Base-by-base conservation (phyloP, 495 filamentous ascomycete species). In the Neurospora sp. region DNA sequence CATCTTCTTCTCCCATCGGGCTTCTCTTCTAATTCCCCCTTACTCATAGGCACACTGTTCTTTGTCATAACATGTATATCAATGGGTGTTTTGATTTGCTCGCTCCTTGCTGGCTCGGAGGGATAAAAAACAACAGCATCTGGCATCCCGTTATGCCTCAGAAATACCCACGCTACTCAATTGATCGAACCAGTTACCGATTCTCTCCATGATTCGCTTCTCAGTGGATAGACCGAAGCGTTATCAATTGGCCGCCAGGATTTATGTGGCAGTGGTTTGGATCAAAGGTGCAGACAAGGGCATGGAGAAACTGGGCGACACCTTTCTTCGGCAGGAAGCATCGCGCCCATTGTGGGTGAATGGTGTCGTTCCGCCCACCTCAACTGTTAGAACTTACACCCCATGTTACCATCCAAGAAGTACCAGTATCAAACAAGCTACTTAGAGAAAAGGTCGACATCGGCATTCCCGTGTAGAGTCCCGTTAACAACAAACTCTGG, bases 31-130 rank as follows among this genome's bases (percentile, higher is more conserved):
- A 70, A 27, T 44, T 38, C 68, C 53, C 72, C 53, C 53, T 39
- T 39, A 59, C 59, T 71, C 59, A 22, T 16, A 69, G 69, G 72
- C 74, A 75, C 74, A 75, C 69, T 75, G 74, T 75, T 65, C 53
- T 65, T 74, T 71, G 40, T 73, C 70, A 71, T 75, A 86, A 84
- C 83, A 86, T 86, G 80, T 80, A 77, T 82, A 82, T 82, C 84
- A 84, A 82, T 81, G 85, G 80, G 78, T 31, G 53, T 65, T 65
- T 65, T 9, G 53, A 65, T 18, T 65, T 65, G 27, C 53, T 77
- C 83, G 80, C 80, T 83, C 80, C 80, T 75, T 74, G 80, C 80
- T 80, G 82, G 81, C 79, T 75, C 71, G 78, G 75, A 80, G 78
- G 75, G 69, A 68, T 71, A 41, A 65, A 65, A 61, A 65, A 16